phyloP scores from a whole-genome alignment of 2,329 filamentous ascomycete species.

The Bipolaris gigantea region DNA sequence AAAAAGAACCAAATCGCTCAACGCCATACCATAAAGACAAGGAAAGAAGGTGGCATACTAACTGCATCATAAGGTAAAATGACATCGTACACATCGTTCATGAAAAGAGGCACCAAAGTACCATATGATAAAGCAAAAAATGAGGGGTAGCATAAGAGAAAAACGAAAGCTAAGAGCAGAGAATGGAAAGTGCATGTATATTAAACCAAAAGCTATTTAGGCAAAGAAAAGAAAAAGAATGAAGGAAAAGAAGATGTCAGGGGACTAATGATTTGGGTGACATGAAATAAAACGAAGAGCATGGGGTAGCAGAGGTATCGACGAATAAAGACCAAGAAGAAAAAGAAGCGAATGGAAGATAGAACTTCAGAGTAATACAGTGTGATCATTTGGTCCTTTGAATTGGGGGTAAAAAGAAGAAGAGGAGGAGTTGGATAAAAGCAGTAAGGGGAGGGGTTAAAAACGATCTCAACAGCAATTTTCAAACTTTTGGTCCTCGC shows the following conservation, averaged over 20 bases:
- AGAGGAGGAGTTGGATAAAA: not conserved
- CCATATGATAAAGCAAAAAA: not conserved
- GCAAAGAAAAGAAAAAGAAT: not conserved
- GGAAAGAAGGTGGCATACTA: not conserved
- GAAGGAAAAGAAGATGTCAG: not conserved
- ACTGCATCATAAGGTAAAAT: not conserved
- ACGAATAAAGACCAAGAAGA: not conserved
- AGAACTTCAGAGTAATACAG: not conserved
- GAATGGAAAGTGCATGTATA: not conserved
- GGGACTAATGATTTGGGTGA: not conserved
- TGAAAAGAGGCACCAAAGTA: not conserved
- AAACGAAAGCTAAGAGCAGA: not conserved
- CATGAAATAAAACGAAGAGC: not conserved
- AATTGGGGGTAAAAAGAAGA: not conserved
- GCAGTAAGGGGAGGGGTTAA: not conserved
- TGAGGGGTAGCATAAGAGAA: too few species aligned
- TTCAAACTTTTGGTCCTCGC: conserved; percentile 16
- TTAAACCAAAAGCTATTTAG: not conserved
- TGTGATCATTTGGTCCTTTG: not conserved
- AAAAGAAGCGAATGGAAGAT: not conserved
- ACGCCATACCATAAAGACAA: not conserved
- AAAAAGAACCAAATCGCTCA: not conserved
- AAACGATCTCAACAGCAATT: not conserved
- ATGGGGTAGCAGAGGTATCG: not conserved
- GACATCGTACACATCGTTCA: not conserved